A percentile compares a stretch with the other conserved stretches of the same genome.
These are phyloP conservation scores for Colletotrichum sojae DNA, from an alignment of 2,329 filamentous ascomycete genomes.

Conservation along the genomic window DNA sequence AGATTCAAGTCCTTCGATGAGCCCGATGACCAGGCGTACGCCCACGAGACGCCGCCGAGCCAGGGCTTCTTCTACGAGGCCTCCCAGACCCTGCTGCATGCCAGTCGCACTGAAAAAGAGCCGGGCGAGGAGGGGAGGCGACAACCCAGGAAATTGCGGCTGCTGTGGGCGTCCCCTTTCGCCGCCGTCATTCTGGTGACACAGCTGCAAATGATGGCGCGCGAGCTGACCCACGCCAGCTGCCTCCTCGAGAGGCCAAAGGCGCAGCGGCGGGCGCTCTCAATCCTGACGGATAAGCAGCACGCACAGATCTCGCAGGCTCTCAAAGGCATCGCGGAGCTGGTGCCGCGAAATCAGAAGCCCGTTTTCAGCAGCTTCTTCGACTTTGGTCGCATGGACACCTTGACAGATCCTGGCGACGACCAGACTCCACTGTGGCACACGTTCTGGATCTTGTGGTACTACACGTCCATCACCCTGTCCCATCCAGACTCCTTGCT, in stretches of 20 bases:
- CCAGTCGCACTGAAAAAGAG: conserved; percentile 2
- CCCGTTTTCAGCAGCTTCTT: conserved; percentile 20
- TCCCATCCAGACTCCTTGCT: conserved; percentile 24
- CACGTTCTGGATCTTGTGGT: conserved; percentile 31
- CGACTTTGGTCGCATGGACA: conserved; percentile 30
- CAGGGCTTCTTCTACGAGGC: conserved; percentile 30
- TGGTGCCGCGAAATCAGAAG: conserved; percentile 24
- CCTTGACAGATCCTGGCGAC: neutral
- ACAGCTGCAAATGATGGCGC: conserved; percentile 31
- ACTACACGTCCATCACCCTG: conserved; percentile 28
- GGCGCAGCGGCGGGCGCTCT: conserved; percentile 16
- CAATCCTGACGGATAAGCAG: conserved; percentile 27
- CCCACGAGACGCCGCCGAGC: conserved; percentile 18
- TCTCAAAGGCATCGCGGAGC: conserved; percentile 17
- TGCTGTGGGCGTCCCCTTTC: conserved; percentile 26
- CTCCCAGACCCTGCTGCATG: conserved; percentile 14
- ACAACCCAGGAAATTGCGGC: conserved; percentile 18
- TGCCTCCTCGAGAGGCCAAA: conserved; percentile 27
- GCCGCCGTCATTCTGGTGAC: conserved; percentile 30
- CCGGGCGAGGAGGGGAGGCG: neutral
- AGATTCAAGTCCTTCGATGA: conserved; percentile 31
- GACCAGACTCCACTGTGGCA: conserved; percentile 32
- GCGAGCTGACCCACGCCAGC: conserved; percentile 25
- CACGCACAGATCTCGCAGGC: conserved; percentile 26
- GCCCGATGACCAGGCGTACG: conserved; percentile 24